Conservation (phyloP, 176 grass and related monocot genomes). For the Lolium multiflorum region DNA sequence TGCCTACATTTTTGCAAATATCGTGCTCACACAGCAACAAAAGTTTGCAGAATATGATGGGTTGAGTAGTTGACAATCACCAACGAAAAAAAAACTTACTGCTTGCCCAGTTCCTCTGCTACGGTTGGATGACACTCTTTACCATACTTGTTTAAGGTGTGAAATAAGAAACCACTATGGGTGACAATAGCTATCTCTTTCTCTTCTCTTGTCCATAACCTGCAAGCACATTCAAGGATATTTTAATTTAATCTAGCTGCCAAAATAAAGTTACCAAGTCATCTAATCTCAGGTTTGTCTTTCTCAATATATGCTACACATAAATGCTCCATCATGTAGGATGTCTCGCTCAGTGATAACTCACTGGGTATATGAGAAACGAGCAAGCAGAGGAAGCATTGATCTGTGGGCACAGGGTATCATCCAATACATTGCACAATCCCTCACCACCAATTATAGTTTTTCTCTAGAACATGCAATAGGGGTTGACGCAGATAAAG, state of each 20-base stretch:
- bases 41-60: not conserved
- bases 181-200: conserved; percentile 88
- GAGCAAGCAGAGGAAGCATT: not conserved
- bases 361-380: not conserved
- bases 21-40: not conserved
- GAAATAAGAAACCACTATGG: conserved; percentile 78
- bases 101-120: conserved; percentile 60
- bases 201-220: conserved; percentile 96
- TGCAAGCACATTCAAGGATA: conserved; percentile 43
- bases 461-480: not conserved
- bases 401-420: not conserved
- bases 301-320: not conserved
- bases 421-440: not conserved
- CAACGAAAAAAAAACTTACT: conserved; percentile 52
- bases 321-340: not conserved
- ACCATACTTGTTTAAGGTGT: conserved; percentile 72
- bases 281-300: not conserved
- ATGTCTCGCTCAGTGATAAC: not conserved
- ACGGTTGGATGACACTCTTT: conserved; percentile 72
- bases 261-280: not conserved
- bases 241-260: not conserved
- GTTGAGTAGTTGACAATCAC: not conserved
- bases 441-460: not conserved
- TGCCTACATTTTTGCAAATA: not conserved
- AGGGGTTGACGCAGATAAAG: not conserved